Percentiles rank a stretch among this genome's conserved stretches.
Evolutionary conservation across 2,329 filamentous ascomycete genomes (phyloP).

Genomic region (Aspergillus flavus): DNA sequence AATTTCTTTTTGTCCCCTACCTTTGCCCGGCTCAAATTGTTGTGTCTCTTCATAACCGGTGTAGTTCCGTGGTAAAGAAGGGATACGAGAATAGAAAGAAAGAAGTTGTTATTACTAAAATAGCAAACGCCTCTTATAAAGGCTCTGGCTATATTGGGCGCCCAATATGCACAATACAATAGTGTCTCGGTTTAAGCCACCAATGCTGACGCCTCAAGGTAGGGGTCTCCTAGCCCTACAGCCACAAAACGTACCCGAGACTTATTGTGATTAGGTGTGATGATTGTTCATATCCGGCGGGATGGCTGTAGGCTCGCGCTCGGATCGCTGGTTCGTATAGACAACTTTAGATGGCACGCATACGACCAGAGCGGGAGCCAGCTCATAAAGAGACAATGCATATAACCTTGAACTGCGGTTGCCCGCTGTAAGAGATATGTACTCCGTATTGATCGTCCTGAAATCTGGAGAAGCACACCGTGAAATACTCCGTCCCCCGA

Average conservation of each 20-base stretch:
- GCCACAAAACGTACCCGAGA: background rate
- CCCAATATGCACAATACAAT: background rate
- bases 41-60: background rate
- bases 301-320: background rate
- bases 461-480: constrained; percentile 1
- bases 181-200: background rate
- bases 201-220: background rate
- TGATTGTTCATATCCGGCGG: background rate
- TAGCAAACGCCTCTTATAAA: background rate
- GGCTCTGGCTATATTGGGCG: background rate
- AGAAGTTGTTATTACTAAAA: background rate
- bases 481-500: background rate
- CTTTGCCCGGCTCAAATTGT: background rate
- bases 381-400: background rate
- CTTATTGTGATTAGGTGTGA: background rate
- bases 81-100: background rate
- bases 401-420: background rate
- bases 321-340: background rate
- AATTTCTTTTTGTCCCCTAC: background rate
- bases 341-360: background rate
- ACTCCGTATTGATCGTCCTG: background rate
- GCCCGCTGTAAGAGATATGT: constrained; percentile 1
- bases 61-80: background rate
- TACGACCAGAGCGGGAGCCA: background rate
- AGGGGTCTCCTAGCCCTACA: background rate